These are phyloP conservation scores for Hydnomerulius pinastri DNA, from an alignment of 768 basidiomycete species.

Conservation along the genomic window DNA sequence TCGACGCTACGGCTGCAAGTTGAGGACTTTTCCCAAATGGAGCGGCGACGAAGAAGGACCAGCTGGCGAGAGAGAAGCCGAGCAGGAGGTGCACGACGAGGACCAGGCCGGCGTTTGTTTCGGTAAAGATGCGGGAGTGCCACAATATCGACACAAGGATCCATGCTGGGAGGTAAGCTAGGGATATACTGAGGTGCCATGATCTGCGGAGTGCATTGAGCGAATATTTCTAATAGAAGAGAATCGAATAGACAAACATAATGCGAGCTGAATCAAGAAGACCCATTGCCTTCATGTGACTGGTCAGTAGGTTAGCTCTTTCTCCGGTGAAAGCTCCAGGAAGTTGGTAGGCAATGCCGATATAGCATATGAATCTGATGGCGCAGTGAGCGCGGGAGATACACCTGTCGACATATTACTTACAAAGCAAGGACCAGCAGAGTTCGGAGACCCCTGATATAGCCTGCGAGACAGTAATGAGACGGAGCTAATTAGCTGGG, in stretches of 20 bases:
- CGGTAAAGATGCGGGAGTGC: constrained; percentile 66
- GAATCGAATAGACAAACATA: constrained; percentile 37
- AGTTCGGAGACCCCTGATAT: constrained; percentile 58
- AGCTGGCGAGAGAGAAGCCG: constrained; percentile 66
- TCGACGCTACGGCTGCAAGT: constrained; percentile 65
- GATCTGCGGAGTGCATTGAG: constrained; percentile 29
- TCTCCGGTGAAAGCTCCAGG: constrained; percentile 71
- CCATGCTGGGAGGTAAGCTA: constrained; percentile 79
- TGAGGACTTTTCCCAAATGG: constrained; percentile 76
- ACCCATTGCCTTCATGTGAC: constrained; percentile 82
- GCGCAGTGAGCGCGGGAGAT: neutral
- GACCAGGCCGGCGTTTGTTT: constrained; percentile 59
- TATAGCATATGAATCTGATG: constrained; percentile 63
- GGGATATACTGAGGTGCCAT: constrained; percentile 69
- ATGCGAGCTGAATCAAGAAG: constrained; percentile 69
- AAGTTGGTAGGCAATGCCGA: constrained; percentile 78
- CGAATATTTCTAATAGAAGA: neutral
- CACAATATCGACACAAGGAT: constrained; percentile 64
- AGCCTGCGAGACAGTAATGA: constrained; percentile 43
- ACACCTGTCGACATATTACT: constrained; percentile 20
- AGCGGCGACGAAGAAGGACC: constrained; percentile 69
- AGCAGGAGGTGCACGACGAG: constrained; percentile 66
- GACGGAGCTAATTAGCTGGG: neutral
- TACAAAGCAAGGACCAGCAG: constrained; percentile 70
- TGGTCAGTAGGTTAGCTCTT: constrained; percentile 61